These are phyloP conservation scores for Colletotrichum neosansevieriae DNA, from an alignment of 2,329 filamentous ascomycete species.

Conservation along the genomic window DNA sequence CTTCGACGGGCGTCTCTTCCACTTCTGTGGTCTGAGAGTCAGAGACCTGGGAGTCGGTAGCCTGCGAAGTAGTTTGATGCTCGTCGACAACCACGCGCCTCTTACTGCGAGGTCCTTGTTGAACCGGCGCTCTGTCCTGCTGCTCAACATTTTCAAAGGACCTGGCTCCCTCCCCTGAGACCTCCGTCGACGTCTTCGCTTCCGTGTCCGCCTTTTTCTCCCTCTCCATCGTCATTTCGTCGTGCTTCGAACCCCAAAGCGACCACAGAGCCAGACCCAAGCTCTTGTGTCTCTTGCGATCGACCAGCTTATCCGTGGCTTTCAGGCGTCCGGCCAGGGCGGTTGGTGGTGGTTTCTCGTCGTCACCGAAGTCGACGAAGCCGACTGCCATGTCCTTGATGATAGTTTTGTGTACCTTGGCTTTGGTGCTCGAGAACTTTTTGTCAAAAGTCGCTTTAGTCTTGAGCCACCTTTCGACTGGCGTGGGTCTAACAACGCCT, in stretches of 20 bases:
- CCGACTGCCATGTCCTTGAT: constrained; percentile 79
- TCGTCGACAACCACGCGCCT: constrained; percentile 64
- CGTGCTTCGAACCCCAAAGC: constrained; percentile 89
- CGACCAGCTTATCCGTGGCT: constrained; percentile 58
- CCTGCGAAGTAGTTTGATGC: constrained; percentile 57
- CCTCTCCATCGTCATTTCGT: constrained; percentile 76
- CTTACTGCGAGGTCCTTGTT: constrained; percentile 55
- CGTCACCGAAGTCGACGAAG: constrained; percentile 76
- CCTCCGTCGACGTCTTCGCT: constrained; percentile 48
- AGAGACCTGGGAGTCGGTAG: constrained; percentile 39
- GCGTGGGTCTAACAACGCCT: constrained; percentile 82
- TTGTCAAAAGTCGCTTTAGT: constrained; percentile 80
- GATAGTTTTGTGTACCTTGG: constrained; percentile 78
- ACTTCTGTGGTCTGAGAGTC: constrained; percentile 43
- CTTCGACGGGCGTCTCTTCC: constrained; percentile 57
- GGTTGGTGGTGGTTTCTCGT: constrained; percentile 84
- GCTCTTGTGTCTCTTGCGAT: constrained; percentile 73
- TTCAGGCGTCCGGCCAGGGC: constrained; percentile 80
- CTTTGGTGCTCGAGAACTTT: constrained; percentile 77
- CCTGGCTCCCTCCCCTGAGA: constrained; percentile 58
- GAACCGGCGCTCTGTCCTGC: constrained; percentile 50
- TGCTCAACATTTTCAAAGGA: constrained; percentile 55
- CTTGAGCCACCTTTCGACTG: constrained; percentile 85
- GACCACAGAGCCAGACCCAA: constrained; percentile 87
- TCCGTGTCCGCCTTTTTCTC: constrained; percentile 63